A percentile compares a stretch with the other conserved stretches of the same genome.
Evolutionary conservation across 768 basidiomycete species (phyloP).

Genomic region (Pleurotus salmoneostramineus): DNA sequence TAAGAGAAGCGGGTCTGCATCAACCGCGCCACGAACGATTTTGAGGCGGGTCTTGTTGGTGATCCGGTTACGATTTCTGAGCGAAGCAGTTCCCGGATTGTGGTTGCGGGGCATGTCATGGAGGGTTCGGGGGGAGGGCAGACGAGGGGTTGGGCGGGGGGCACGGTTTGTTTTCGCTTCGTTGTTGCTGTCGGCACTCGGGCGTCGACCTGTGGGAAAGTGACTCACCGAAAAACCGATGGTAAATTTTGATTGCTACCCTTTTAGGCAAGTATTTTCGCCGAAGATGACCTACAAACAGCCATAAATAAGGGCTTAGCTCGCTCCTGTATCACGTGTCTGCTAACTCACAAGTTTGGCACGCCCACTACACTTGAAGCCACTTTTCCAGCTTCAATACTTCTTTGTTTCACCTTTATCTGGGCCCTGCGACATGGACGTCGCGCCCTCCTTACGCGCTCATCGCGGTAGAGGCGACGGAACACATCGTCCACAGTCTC

Average conservation of each 20-base stretch:
- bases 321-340: background rate
- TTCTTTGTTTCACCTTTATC: background rate
- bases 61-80: constrained; percentile 85
- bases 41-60: constrained; percentile 90
- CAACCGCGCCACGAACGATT: constrained; percentile 78
- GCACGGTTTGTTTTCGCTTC: constrained; percentile 33
- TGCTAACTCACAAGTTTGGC: no score
- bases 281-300: constrained; percentile 1
- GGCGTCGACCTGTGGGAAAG: constrained; percentile 8
- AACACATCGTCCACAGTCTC: constrained; percentile 30
- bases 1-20: constrained; percentile 73
- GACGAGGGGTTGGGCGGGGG: constrained; percentile 33
- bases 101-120: constrained; percentile 89
- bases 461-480: constrained; percentile 11
- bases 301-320: background rate
- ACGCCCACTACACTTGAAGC: background rate
- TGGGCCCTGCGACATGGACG: constrained; percentile 1
- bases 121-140: constrained; percentile 37
- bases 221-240: constrained; percentile 7
- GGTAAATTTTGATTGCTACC: constrained; percentile 2
- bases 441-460: constrained; percentile 5
- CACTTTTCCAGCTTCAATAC: background rate
- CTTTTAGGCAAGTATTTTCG: constrained; percentile 3
- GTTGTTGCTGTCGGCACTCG: constrained; percentile 48
- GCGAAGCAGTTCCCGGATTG: constrained; percentile 71